Conservation (phyloP, 2,329 filamentous ascomycete species). For the Paraphaeosphaeria sporulosa region DNA sequence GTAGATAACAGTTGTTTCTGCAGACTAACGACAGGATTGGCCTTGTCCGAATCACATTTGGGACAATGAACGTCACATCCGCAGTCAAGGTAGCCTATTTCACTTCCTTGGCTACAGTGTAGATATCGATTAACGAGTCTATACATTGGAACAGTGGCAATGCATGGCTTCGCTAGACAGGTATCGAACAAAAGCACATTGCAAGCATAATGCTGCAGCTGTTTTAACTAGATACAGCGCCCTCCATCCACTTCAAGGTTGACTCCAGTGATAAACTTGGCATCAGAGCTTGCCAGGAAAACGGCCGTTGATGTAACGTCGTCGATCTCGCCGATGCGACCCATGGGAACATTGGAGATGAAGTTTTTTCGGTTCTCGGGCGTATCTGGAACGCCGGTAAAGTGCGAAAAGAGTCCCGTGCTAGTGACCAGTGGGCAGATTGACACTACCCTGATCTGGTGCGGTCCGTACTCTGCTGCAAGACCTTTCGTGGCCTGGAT, state of each 20-base stretch:
- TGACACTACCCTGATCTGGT: constrained; percentile 76
- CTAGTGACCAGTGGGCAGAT: constrained; percentile 73
- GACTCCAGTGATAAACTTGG: constrained; percentile 67
- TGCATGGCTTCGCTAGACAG: too few species aligned
- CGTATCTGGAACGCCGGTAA: constrained; percentile 69
- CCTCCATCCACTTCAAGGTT: constrained; percentile 52
- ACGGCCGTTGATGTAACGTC: constrained; percentile 66
- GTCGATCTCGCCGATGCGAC: constrained; percentile 65
- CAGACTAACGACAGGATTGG: too few species aligned
- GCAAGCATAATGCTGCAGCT: too few species aligned
- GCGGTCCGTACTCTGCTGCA: constrained; percentile 75
- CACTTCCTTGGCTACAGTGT: too few species aligned
- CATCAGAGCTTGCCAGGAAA: constrained; percentile 66
- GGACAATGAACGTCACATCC: too few species aligned
- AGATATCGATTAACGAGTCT: too few species aligned
- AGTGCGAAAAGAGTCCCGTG: constrained; percentile 68
- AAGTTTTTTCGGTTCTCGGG: constrained; percentile 61
- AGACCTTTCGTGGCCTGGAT: constrained; percentile 66
- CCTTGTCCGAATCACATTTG: too few species aligned
- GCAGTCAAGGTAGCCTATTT: too few species aligned
- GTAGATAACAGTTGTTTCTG: too few species aligned
- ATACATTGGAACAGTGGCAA: too few species aligned
- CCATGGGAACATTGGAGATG: constrained; percentile 65
- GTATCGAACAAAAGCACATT: neutral
- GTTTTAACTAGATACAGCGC: constrained; percentile 38